Evolutionary conservation across 768 basidiomycete species (phyloP).

Genomic region (Tricholoma furcatifolium): DNA sequence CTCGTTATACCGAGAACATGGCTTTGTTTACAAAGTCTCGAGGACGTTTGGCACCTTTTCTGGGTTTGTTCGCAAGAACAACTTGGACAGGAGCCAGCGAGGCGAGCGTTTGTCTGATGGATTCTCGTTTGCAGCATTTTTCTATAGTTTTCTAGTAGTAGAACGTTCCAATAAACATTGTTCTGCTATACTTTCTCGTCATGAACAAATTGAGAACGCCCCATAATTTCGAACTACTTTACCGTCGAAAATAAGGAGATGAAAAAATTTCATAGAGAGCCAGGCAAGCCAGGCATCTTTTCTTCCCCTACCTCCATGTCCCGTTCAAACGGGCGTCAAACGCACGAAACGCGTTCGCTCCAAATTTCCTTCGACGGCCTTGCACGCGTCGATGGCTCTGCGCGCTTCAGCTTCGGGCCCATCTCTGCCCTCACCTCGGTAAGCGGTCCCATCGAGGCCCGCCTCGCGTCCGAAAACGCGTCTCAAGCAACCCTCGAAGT

Average conservation of each 20-base stretch:
- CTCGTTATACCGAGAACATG: conserved; percentile 27
- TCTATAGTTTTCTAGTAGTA: neutral
- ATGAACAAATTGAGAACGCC: neutral
- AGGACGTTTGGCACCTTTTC: conserved; percentile 23
- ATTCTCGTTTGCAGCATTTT: conserved; percentile 2
- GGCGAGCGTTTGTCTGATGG: conserved; percentile 24
- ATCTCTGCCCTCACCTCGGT: conserved; percentile 60
- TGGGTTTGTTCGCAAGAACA: conserved; percentile 11
- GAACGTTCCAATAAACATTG: neutral
- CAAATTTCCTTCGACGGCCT: conserved; percentile 56
- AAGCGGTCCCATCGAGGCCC: conserved; percentile 80
- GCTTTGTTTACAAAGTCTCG: conserved; percentile 18
- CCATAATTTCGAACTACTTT: no score
- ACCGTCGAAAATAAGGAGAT: no score
- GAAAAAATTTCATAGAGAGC: no score
- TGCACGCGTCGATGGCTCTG: conserved; percentile 76
- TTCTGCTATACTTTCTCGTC: neutral
- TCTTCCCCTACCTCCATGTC: conserved; percentile 6
- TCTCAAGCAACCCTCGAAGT: conserved; percentile 78
- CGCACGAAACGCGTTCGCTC: conserved; percentile 40
- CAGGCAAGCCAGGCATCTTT: neutral
- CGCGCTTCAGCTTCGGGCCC: conserved; percentile 64
- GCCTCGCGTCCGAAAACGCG: conserved; percentile 66
- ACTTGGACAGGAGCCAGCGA: conserved; percentile 14
- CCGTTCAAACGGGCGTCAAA: neutral